phyloP scores from a whole-genome alignment of 352 stramenopile genomes.

The Phytophthora pisi region DNA sequence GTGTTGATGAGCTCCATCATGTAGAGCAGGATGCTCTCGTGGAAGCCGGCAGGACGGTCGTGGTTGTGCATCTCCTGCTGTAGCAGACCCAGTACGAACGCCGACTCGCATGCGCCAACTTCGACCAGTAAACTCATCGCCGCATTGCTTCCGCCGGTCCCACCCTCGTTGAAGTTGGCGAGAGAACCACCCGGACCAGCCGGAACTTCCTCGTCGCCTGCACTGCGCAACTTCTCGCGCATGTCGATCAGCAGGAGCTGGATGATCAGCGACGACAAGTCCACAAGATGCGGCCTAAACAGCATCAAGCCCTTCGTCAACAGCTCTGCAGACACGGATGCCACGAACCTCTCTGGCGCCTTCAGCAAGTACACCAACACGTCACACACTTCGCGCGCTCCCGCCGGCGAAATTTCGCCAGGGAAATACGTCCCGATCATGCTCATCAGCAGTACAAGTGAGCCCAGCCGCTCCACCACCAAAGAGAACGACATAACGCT shows the following conservation, averaged over 20 bases:
- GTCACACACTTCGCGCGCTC: slow-evolving; percentile 81
- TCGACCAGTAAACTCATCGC: slow-evolving; percentile 81
- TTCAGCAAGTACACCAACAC: slow-evolving; percentile 73
- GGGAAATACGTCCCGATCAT: slow-evolving; percentile 89
- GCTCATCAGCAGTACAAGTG: slow-evolving; percentile 79
- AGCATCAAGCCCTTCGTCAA: slow-evolving; percentile 86
- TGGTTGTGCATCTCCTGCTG: slow-evolving; percentile 87
- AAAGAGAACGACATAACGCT: slow-evolving; percentile 39
- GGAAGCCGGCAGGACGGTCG: slow-evolving; percentile 69
- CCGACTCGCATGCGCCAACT: slow-evolving; percentile 75
- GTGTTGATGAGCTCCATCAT: slow-evolving; percentile 85
- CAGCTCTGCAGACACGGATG: slow-evolving; percentile 74
- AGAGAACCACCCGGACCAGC: slow-evolving; percentile 43
- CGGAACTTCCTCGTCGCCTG: slow-evolving; percentile 13
- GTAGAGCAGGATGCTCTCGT: slow-evolving; percentile 78
- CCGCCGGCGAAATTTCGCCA: slow-evolving; percentile 76
- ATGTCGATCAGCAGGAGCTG: slow-evolving; percentile 79
- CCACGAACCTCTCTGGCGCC: slow-evolving; percentile 58
- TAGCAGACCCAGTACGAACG: slow-evolving; percentile 75
- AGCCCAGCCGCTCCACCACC: slow-evolving; percentile 66
- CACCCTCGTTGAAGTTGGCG: slow-evolving; percentile 36
- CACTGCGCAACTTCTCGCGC: slow-evolving; percentile 68
- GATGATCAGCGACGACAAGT: slow-evolving; percentile 76
- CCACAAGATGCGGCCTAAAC: slow-evolving; percentile 81
- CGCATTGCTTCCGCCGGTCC: slow-evolving; percentile 67